Conservation (phyloP, 345 rosid species). For the Durio zibethinus region DNA sequence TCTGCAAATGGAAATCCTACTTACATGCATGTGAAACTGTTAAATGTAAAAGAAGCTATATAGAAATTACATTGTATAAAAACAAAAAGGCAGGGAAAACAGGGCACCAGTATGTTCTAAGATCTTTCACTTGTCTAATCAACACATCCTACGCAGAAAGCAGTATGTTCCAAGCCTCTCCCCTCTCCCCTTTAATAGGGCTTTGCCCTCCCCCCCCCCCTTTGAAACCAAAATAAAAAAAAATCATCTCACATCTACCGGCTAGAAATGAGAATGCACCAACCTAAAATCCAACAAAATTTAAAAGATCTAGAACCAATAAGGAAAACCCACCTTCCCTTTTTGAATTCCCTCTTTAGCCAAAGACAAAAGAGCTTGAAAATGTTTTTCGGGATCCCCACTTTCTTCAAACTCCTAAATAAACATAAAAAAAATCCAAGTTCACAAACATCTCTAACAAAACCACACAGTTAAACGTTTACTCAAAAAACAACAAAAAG, state of each 20-base stretch:
- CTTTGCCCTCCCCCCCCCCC: too few species aligned
- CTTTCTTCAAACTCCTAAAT: conserved; percentile 86
- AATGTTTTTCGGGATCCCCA: conserved; percentile 85
- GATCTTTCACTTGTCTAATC: neutral
- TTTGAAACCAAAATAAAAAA: too few species aligned
- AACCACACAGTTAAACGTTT: conserved; percentile 3
- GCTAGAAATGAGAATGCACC: neutral
- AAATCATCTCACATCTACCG: neutral
- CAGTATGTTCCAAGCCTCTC: too few species aligned
- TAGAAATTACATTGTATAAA: neutral
- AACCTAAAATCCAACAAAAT: neutral
- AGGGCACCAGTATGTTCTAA: neutral
- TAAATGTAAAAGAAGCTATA: neutral
- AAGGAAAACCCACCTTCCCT: conserved; percentile 60
- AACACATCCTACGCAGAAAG: neutral
- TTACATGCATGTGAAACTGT: neutral
- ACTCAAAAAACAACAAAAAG: neutral
- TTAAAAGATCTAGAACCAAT: neutral
- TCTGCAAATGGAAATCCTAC: neutral
- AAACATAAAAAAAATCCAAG: conserved; percentile 11
- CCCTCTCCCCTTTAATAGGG: too few species aligned
- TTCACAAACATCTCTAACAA: conserved; percentile 15
- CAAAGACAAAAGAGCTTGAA: conserved; percentile 66
- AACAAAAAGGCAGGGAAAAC: neutral
- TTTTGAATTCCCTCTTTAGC: conserved; percentile 81